Evolutionary conservation across 768 basidiomycete species (phyloP).

Genomic region (Dentipellis sp.): DNA sequence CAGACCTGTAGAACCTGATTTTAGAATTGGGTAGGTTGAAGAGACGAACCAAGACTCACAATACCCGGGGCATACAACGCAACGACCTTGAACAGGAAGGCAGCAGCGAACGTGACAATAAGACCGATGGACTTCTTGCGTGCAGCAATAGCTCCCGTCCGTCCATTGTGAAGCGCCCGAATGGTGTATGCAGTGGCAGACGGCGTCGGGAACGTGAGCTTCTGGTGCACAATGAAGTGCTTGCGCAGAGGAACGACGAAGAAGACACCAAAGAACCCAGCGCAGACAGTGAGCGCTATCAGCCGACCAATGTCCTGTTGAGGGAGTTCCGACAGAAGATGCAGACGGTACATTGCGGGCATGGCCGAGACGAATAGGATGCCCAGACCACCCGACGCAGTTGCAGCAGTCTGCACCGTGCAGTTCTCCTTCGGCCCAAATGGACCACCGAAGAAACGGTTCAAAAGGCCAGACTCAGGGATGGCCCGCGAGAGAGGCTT

Average conservation of each 20-base stretch:
- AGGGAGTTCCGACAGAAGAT: constrained; percentile 36
- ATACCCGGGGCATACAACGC: constrained; percentile 49
- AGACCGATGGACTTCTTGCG: constrained; percentile 48
- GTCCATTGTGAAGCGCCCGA: constrained; percentile 46
- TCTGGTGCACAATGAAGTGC: constrained; percentile 55
- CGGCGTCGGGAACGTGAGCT: constrained; percentile 54
- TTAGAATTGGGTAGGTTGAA: constrained; percentile 20
- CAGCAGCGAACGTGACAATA: constrained; percentile 33
- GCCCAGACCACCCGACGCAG: constrained; percentile 49
- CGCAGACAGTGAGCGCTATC: constrained; percentile 43
- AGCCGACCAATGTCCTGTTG: constrained; percentile 44
- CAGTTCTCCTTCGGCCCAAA: constrained; percentile 64
- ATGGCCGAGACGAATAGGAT: constrained; percentile 51
- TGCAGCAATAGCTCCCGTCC: constrained; percentile 39
- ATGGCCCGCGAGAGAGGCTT: constrained; percentile 43
- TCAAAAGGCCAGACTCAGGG: constrained; percentile 36
- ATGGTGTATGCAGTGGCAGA: constrained; percentile 62
- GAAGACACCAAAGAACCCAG: constrained; percentile 55
- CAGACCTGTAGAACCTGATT: background rate
- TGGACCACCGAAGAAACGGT: constrained; percentile 39
- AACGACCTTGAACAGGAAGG: constrained; percentile 45
- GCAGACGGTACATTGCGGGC: constrained; percentile 51
- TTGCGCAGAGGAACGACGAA: constrained; percentile 57
- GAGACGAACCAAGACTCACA: constrained; percentile 14
- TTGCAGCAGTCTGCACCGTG: constrained; percentile 51